A percentile compares a stretch with the other conserved stretches of the same genome.
Evolutionary conservation across 306 rosid genomes (phyloP).

Genomic region (Dalbergia cultrata): DNA sequence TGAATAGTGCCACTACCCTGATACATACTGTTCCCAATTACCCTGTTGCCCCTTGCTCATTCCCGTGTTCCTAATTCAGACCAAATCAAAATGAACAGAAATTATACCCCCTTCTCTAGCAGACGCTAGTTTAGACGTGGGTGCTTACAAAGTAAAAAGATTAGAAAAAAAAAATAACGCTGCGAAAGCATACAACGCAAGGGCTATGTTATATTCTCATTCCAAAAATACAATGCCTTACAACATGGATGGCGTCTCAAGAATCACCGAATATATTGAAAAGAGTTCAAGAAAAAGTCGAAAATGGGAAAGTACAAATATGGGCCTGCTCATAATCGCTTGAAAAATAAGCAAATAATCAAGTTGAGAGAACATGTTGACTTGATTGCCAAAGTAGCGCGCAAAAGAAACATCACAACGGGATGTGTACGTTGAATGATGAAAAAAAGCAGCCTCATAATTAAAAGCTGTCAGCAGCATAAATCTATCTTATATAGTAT

Average conservation of each 20-base stretch:
- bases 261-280: not conserved
- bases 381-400: not conserved
- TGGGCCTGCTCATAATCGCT: not conserved
- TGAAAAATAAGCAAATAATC: not conserved
- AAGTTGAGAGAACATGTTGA: not conserved
- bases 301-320: not conserved
- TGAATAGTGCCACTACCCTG: not conserved
- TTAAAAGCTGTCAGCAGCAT: conserved; percentile 21
- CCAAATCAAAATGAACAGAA: too few relatives aligned
- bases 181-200: not conserved
- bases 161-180: not conserved
- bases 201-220: not conserved
- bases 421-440: not conserved
- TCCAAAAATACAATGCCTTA: not conserved
- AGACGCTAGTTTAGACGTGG: too few relatives aligned
- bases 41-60: too few relatives aligned
- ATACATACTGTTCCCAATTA: not conserved
- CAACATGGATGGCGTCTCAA: not conserved
- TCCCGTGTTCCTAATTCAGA: not conserved
- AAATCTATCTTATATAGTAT: not conserved
- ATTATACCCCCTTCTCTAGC: too few relatives aligned
- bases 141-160: too few relatives aligned
- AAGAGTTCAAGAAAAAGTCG: not conserved
- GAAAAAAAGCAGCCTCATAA: not conserved
- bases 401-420: conserved; percentile 1